Evolutionary conservation across 257 asterid genomes (phyloP).

Genomic region (Solanum gandarillasii): DNA sequence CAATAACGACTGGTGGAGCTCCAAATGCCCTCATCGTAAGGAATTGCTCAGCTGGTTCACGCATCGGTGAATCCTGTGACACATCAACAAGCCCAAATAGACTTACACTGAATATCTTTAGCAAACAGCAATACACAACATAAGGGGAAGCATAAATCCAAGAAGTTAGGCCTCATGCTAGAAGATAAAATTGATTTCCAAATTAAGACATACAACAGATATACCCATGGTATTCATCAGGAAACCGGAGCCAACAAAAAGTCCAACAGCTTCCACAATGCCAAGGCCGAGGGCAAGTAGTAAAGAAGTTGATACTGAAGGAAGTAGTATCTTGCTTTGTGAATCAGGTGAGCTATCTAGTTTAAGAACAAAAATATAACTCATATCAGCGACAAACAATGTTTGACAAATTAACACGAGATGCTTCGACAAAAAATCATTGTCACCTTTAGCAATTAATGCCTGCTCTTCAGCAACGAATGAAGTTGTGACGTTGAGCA

Average conservation of each 20-base stretch:
- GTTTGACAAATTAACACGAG: neutral
- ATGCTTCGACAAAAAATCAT: neutral
- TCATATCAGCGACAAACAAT: neutral
- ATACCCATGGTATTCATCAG: slow-evolving; percentile 85
- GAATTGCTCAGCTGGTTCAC: slow-evolving; percentile 76
- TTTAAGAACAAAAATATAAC: neutral
- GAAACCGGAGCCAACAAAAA: slow-evolving; percentile 56
- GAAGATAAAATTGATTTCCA: slow-evolving; percentile 10
- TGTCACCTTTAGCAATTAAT: slow-evolving; percentile 14
- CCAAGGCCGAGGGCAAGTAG: slow-evolving; percentile 84
- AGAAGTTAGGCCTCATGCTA: neutral
- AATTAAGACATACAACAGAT: slow-evolving; percentile 78
- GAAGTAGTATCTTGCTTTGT: slow-evolving; percentile 44
- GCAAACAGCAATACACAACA: neutral
- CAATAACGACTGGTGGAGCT: slow-evolving; percentile 85
- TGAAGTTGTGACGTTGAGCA: slow-evolving; percentile 92
- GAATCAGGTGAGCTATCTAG: slow-evolving; percentile 29
- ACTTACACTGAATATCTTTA: neutral
- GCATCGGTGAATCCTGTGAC: slow-evolving; percentile 88
- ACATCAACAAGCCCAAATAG: neutral
- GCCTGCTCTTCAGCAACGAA: slow-evolving; percentile 99
- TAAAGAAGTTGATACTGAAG: slow-evolving; percentile 79
- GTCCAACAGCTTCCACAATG: slow-evolving; percentile 62
- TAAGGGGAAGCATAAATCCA: neutral
- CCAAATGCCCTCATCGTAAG: slow-evolving; percentile 81